These are phyloP conservation scores for Aegilops umbellulata DNA, from an alignment of 176 grass and related monocot species.

Conservation along the genomic window DNA sequence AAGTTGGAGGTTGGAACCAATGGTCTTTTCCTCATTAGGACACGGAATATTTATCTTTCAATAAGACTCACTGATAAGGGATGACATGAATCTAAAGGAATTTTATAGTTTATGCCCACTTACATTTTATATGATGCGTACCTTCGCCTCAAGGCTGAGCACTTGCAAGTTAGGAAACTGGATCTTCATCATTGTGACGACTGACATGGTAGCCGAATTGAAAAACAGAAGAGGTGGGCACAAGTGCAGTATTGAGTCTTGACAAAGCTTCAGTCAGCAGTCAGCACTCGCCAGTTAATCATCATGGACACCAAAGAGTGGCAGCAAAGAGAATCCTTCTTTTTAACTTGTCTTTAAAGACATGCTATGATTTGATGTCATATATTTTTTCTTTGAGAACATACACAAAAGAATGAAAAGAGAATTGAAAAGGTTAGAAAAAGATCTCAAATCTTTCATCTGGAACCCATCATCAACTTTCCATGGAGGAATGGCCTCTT, in stretches of 20 bases:
- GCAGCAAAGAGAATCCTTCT: slow-evolving; percentile 65
- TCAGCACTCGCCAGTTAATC: slow-evolving; percentile 47
- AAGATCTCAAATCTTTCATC: slow-evolving; percentile 51
- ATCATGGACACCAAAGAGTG: slow-evolving; percentile 43
- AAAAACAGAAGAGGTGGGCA: slow-evolving; percentile 20
- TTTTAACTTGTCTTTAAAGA: slow-evolving; percentile 57
- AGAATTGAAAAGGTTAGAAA: slow-evolving; percentile 38
- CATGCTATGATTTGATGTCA: slow-evolving; percentile 50
- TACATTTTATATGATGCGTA: slow-evolving; percentile 42
- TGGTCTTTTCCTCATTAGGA: slow-evolving; percentile 36
- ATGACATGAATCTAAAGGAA: slow-evolving; percentile 36
- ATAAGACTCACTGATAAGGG: slow-evolving; percentile 26
- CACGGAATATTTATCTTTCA: slow-evolving; percentile 28
- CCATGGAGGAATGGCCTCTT: slow-evolving; percentile 40
- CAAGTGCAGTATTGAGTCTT: slow-evolving; percentile 33
- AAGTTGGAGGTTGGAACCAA: not conserved
- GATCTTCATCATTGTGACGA: slow-evolving; percentile 20
- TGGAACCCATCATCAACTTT: slow-evolving; percentile 43
- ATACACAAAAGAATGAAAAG: slow-evolving; percentile 52
- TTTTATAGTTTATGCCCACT: slow-evolving; percentile 30
- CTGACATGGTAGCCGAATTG: slow-evolving; percentile 33
- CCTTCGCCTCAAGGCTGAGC: slow-evolving; percentile 35
- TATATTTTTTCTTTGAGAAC: slow-evolving; percentile 40
- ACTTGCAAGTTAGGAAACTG: slow-evolving; percentile 25
- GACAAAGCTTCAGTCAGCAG: slow-evolving; percentile 45